Conservation (phyloP, 148 eudicot species). For the Rhododendron molle region DNA sequence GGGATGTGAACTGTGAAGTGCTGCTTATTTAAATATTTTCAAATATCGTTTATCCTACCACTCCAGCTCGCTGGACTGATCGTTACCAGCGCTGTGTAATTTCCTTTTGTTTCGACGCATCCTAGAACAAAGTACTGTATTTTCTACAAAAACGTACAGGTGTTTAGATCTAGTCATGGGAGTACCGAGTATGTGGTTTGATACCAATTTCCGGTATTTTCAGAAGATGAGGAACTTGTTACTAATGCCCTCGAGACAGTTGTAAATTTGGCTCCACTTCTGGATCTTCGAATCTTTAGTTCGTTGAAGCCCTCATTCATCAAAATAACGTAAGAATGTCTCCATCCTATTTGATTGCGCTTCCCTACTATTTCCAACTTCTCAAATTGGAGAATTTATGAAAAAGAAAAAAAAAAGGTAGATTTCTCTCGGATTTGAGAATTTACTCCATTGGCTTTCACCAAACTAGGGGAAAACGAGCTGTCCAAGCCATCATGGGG, state of each 20-base stretch:
- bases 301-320: slow-evolving; percentile 88
- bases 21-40: background rate
- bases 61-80: background rate
- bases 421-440: background rate
- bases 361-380: background rate
- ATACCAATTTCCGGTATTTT: slow-evolving; percentile 13
- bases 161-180: background rate
- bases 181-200: background rate
- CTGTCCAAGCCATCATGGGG: slow-evolving; percentile 80
- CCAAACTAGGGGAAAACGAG: slow-evolving; percentile 64
- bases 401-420: background rate
- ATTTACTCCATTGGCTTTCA: background rate
- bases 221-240: slow-evolving; percentile 97
- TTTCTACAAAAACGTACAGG: background rate
- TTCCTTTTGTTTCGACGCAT: background rate
- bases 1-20: background rate
- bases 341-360: background rate
- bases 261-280: slow-evolving; percentile 80
- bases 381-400: background rate
- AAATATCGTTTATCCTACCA: background rate
- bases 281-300: slow-evolving; percentile 89
- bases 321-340: slow-evolving; percentile 67
- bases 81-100: background rate
- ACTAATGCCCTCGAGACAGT: slow-evolving; percentile 88
- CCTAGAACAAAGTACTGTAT: background rate